A percentile compares a stretch with the other conserved stretches of the same genome.
phyloP scores from a whole-genome alignment of 352 stramenopile species.

The Phytophthora lateralis region DNA sequence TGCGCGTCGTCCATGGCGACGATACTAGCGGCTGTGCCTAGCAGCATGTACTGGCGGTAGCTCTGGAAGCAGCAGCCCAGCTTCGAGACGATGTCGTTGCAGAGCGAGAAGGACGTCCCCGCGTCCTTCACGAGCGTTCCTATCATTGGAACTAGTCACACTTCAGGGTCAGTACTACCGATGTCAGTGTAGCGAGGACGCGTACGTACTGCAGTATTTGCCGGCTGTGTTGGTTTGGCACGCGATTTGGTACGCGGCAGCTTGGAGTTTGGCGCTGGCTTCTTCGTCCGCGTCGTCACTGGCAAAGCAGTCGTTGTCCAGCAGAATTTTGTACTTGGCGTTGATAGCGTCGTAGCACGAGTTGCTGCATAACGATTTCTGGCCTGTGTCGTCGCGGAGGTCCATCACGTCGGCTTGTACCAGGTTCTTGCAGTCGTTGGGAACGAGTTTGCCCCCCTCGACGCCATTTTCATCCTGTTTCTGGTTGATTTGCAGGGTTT shows the following conservation, averaged over 20 bases:
- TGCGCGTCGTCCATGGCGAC: conserved; percentile 54
- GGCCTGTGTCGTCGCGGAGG: conserved; percentile 55
- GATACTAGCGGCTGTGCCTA: conserved; percentile 60
- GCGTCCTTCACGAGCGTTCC: conserved; percentile 54
- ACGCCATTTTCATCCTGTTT: conserved; percentile 68
- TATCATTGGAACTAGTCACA: conserved; percentile 57
- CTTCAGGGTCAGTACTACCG: too few species aligned
- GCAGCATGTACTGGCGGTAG: conserved; percentile 76
- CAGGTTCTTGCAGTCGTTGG: conserved; percentile 69
- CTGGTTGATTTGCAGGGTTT: conserved; percentile 55
- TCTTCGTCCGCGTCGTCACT: conserved; percentile 59
- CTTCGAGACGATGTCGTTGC: conserved; percentile 68
- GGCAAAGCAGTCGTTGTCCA: conserved; percentile 72
- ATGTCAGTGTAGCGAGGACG: too few species aligned
- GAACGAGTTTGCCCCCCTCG: conserved; percentile 50
- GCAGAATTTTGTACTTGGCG: conserved; percentile 65
- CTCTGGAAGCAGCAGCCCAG: conserved; percentile 86
- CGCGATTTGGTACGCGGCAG: conserved; percentile 70
- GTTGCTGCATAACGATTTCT: conserved; percentile 67
- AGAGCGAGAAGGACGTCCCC: conserved; percentile 62
- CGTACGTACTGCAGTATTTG: conserved; percentile 78
- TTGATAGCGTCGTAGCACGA: conserved; percentile 60
- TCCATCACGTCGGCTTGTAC: conserved; percentile 62
- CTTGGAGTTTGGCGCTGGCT: conserved; percentile 59
- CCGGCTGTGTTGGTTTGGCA: conserved; percentile 57